Conservation (phyloP, 257 asterid species). For the Ophiorrhiza pumila region DNA sequence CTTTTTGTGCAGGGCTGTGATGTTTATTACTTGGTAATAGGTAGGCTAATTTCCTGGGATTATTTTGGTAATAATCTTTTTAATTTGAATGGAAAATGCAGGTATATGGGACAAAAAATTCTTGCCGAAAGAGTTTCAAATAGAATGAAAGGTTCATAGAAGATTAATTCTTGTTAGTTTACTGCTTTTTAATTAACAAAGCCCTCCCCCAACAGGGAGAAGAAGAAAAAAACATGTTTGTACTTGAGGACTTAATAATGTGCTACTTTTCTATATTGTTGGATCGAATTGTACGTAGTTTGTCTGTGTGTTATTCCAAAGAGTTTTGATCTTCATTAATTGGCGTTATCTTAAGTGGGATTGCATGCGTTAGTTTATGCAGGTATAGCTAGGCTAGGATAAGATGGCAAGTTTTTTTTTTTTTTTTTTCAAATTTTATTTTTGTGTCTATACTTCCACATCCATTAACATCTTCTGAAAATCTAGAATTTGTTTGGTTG, state of each 20-base stretch:
- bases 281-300: too few species aligned
- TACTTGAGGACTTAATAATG: background rate
- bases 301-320: too few species aligned
- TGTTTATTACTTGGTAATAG: too few species aligned
- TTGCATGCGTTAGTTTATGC: too few species aligned
- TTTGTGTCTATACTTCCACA: background rate
- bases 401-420: too few species aligned
- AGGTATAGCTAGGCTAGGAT: too few species aligned
- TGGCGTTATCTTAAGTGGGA: too few species aligned
- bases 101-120: slow-evolving; percentile 71
- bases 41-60: background rate
- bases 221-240: background rate
- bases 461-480: background rate
- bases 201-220: too few species aligned
- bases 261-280: background rate
- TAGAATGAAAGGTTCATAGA: slow-evolving; percentile 16
- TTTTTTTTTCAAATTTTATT: too few species aligned
- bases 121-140: slow-evolving; percentile 33
- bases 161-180: background rate
- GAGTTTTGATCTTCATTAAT: too few species aligned
- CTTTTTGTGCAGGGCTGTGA: too few species aligned
- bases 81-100: slow-evolving; percentile 28
- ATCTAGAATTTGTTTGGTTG: background rate
- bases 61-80: background rate
- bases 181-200: background rate